These are phyloP conservation scores for Eremothecium sinecaudum DNA, from an alignment of 1,139 yeast species.

Conservation along the genomic window DNA sequence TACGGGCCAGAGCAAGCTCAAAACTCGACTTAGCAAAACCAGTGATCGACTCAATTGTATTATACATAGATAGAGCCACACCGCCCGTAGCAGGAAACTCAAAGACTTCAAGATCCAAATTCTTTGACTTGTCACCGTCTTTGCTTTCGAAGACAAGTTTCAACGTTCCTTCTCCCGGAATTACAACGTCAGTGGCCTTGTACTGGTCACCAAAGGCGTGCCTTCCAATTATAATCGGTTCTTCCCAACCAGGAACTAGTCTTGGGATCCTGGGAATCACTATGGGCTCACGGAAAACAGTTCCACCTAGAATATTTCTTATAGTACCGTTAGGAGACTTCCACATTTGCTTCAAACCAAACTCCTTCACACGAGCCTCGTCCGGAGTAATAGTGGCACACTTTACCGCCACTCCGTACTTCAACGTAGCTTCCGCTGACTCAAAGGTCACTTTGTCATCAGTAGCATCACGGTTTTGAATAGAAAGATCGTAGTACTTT, in stretches of 20 bases:
- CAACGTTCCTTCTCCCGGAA: slow-evolving; percentile 60
- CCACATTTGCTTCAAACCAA: slow-evolving; percentile 73
- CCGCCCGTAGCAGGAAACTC: slow-evolving; percentile 51
- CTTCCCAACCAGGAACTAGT: slow-evolving; percentile 68
- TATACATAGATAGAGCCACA: slow-evolving; percentile 75
- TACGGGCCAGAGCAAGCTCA: slow-evolving; percentile 59
- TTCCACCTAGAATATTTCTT: slow-evolving; percentile 72
- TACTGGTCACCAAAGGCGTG: slow-evolving; percentile 83
- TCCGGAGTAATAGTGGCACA: slow-evolving; percentile 86
- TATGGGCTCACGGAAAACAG: slow-evolving; percentile 77
- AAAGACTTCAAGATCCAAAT: slow-evolving; percentile 44
- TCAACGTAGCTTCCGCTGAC: slow-evolving; percentile 65
- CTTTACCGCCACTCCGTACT: slow-evolving; percentile 73
- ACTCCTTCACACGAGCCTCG: slow-evolving; percentile 71
- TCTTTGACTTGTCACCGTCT: slow-evolving; percentile 39
- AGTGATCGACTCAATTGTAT: slow-evolving; percentile 67
- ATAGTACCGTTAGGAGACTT: slow-evolving; percentile 78
- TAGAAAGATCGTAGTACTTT: slow-evolving; percentile 67
- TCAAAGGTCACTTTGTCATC: slow-evolving; percentile 65
- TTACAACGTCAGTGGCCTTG: slow-evolving; percentile 65
- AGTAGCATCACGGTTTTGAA: slow-evolving; percentile 61
- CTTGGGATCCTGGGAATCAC: slow-evolving; percentile 70
- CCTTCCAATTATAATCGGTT: slow-evolving; percentile 78
- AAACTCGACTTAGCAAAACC: slow-evolving; percentile 77
- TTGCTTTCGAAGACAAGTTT: slow-evolving; percentile 56